Evolutionary conservation across 1,284 basidiomycete genomes (phyloP), one percentile per base, ranked within the genome.

Genomic region (Fomitopsis schrenkii): DNA sequence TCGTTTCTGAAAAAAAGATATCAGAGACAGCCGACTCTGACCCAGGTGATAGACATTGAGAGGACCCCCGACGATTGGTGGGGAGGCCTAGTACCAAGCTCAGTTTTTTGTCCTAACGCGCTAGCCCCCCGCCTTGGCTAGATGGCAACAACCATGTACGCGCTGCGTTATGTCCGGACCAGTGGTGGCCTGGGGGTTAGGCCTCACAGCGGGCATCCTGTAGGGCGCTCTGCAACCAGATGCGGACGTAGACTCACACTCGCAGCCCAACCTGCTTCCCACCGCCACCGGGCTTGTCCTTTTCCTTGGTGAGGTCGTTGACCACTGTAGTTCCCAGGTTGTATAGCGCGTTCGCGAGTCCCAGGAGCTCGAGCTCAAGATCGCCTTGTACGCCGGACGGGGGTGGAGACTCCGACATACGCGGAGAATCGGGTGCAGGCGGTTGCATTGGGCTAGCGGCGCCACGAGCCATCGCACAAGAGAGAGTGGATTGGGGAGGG

Each of bases 251-350:
- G 5, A 76, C 84, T 65, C 73, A 90, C 85, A 87, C 88, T 70
- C 85, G 77, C 55, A 80, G 71, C 10, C 88, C 89, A 45, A 90
- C 88, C 67, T 85, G 87, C 71, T 91, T 91, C 15, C 81, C 84
- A 3, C 81, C 82, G 3, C 81, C 81, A 17, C 81, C 84, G 9
- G 82, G 79, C 63, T 85, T 87, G 67, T 88, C 86, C 57, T 85
- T 81, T 68, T 91, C 90, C 72, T 90, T 91, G 6, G 88, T 89
- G 5, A 87, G 83, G 70, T 92, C 90, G 57, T 85, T 88, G 65
- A 91, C 85, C 15, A 91, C 88, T 0, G 90, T 91, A 6, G 88
- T 90, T 17, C 89, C 90, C 5, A 92, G 77, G 65, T 91, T 90
- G 69, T 91, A 91, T 26, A 92, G 74, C 1, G 86, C 85, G 62